phyloP scores from a whole-genome alignment of 2,329 filamentous ascomycete species.

The Cercospora zeina region DNA sequence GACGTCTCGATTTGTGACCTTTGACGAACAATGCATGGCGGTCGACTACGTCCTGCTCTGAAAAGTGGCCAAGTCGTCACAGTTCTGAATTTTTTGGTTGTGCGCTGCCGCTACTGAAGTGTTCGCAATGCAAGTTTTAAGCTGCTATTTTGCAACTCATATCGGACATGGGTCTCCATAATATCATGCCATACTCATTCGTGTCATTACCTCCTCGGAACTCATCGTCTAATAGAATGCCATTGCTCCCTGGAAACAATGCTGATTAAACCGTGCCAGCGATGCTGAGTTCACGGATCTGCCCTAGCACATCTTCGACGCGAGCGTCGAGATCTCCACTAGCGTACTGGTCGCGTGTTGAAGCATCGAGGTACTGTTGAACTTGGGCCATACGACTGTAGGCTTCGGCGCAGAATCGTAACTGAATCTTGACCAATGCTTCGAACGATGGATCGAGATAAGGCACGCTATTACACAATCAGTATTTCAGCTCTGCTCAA shows the following conservation, averaged over 20 bases:
- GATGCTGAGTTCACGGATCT: conserved; percentile 96
- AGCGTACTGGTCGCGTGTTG: conserved; percentile 94
- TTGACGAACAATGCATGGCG: not conserved
- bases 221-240: not conserved
- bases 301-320: conserved; percentile 93
- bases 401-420: conserved; percentile 95
- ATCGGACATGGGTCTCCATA: not conserved
- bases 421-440: conserved; percentile 96
- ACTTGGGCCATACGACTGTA: conserved; percentile 99
- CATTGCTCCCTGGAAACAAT: not conserved
- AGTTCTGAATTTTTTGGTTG: not conserved
- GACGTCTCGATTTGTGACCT: not conserved
- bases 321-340: conserved; percentile 85
- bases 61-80: not conserved
- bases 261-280: conserved; percentile 61
- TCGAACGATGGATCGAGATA: conserved; percentile 97
- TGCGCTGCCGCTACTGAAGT: not conserved
- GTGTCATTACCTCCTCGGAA: not conserved
- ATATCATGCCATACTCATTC: not conserved
- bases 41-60: too few species aligned
- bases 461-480: conserved; percentile 59
- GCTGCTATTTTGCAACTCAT: not conserved
- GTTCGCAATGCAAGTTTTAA: not conserved
- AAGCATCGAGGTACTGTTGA: conserved; percentile 89
- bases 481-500: conserved; percentile 4